Percentiles rank a stretch among this genome's conserved stretches.
Evolutionary conservation across 495 filamentous ascomycete species (phyloP).

Genomic region (Neurospora intermedia): DNA sequence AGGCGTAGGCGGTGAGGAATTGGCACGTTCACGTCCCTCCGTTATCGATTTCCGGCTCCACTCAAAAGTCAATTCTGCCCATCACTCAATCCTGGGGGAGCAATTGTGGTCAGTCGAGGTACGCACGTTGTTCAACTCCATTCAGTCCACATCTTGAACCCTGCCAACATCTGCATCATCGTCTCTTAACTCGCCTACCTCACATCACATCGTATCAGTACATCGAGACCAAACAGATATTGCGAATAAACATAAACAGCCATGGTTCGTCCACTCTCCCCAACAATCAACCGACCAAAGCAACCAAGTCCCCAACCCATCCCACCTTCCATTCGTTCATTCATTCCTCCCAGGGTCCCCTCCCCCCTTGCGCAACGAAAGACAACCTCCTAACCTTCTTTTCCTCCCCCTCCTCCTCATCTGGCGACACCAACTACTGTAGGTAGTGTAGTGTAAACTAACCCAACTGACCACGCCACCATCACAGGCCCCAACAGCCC

Average conservation of each 20-base stretch:
- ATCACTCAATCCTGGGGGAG: background rate
- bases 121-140: background rate
- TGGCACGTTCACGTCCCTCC: background rate
- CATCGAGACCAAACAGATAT: too few relatives aligned
- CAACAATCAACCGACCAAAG: too few relatives aligned
- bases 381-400: too few relatives aligned
- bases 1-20: background rate
- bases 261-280: too few relatives aligned
- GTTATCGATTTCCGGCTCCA: slow-evolving; percentile 6
- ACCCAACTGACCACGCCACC: background rate
- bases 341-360: too few relatives aligned
- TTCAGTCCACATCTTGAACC: background rate
- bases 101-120: background rate
- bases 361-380: too few relatives aligned
- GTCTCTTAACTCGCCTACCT: background rate
- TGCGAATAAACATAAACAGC: background rate
- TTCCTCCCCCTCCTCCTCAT: too few relatives aligned
- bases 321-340: background rate
- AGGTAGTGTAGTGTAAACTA: background rate
- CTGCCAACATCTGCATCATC: too few relatives aligned
- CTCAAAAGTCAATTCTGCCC: slow-evolving; percentile 19
- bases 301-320: background rate
- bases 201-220: background rate
- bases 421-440: too few relatives aligned
- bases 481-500: slow-evolving; percentile 22